These are phyloP conservation scores for Globisporangium takayamanum DNA, from an alignment of 352 stramenopile species.

Conservation along the genomic window DNA sequence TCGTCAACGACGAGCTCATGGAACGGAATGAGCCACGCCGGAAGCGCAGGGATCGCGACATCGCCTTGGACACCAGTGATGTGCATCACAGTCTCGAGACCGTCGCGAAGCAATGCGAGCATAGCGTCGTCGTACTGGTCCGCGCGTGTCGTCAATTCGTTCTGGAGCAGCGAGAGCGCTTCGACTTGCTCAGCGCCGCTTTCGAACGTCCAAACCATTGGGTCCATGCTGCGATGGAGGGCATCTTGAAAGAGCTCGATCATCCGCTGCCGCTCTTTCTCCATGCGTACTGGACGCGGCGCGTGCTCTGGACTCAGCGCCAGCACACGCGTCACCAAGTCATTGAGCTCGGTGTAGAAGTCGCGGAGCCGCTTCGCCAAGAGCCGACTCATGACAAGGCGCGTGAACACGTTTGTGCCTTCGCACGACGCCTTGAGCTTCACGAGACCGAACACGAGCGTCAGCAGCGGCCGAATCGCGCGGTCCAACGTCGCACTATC, in stretches of 20 bases:
- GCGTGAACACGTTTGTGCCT: neutral
- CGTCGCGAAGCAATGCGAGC: neutral
- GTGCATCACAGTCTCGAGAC: neutral
- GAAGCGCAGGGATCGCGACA: neutral
- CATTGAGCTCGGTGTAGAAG: slow-evolving; percentile 3
- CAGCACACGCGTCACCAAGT: neutral
- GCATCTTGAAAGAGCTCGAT: neutral
- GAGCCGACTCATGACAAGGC: neutral
- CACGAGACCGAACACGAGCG: slow-evolving; percentile 1
- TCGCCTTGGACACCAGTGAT: neutral
- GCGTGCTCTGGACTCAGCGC: neutral
- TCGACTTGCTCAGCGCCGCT: neutral
- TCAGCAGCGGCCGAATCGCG: neutral
- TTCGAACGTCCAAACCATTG: neutral
- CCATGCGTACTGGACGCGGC: neutral
- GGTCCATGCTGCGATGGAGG: neutral
- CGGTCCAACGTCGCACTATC: neutral
- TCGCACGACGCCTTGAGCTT: slow-evolving; percentile 4
- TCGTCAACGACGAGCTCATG: slow-evolving; percentile 16
- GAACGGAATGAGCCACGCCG: slow-evolving; percentile 18
- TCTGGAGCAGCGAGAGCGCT: slow-evolving; percentile 6
- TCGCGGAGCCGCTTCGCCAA: slow-evolving; percentile 1
- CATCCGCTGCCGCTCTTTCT: neutral
- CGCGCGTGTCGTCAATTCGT: neutral
- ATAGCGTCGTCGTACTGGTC: slow-evolving; percentile 1